Base-by-base conservation (phyloP, 495 filamentous ascomycete genomes). In the Aspergillus biplanus region DNA sequence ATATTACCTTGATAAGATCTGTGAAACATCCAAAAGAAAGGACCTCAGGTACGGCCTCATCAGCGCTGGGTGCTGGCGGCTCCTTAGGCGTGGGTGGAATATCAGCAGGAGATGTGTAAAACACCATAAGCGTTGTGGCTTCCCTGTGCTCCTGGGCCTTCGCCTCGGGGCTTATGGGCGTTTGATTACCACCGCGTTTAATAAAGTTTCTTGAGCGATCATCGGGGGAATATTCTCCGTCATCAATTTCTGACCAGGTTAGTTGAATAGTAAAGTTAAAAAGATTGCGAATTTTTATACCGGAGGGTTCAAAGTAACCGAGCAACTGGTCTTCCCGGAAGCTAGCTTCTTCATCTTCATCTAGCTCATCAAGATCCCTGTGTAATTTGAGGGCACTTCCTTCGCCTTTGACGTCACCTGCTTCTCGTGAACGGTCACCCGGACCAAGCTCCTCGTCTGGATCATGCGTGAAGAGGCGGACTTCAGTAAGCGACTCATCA, bases 351-450 rank as follows among this genome's bases (percentile, higher is more conserved):
- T 92, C 90, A 32, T 91, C 90, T 16, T 91, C 90, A 35, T 89
- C 89, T 1, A 87, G 71, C 3, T 85, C 78, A 42, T 85, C 83
- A 67, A 85, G 69, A 55, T 87, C 84, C 67, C 79, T 82, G 65
- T 88, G 88, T 58, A 90, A 84, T 72, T 92, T 95, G 66, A 95
- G 85, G 71, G 91, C 89, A 63, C 89, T 89, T 34, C 92, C 91
- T 77, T 97, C 93, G 18, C 84, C 84, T 33, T 86, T 86, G 53
- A 89, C 85, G 65, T 93, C 90, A 42, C 85, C 83, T 3, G 83
- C 85, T 74, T 93, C 89, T 42, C 87, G 84, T 37, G 87, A 84
- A 56, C 82, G 87, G 62, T 84, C 82, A 32, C 86, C 82, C 8
- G 87, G 88, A n/a, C 87, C 88, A 61, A 88, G 78, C 59, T 95